Percentiles rank a stretch among this genome's conserved stretches.
Conservation (phyloP, 768 basidiomycete genomes). For the Lactarius psammicola region DNA sequence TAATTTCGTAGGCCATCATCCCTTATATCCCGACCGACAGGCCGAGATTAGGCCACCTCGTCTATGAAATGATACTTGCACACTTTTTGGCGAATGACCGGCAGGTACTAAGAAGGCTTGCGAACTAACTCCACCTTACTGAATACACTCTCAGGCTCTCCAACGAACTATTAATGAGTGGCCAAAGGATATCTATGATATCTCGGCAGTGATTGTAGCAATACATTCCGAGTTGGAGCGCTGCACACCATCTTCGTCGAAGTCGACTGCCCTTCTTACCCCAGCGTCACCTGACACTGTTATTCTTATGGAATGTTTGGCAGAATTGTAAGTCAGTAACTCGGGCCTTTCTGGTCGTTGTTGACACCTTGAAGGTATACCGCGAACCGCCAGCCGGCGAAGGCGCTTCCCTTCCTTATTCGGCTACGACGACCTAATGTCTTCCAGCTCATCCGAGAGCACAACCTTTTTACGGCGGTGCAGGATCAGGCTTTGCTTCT, state of each 20-base stretch:
- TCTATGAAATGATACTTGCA: conserved; percentile 94
- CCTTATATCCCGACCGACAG: conserved; percentile 82
- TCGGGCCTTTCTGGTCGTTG: conserved; percentile 5
- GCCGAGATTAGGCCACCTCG: conserved; percentile 76
- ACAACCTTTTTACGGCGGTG: conserved; percentile 93
- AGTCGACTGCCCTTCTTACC: conserved; percentile 32
- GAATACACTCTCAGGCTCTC: conserved; percentile 51
- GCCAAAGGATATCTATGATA: conserved; percentile 90
- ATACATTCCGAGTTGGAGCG: conserved; percentile 80
- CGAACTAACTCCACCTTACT: background rate
- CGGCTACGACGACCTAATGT: conserved; percentile 84
- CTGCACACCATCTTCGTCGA: conserved; percentile 49
- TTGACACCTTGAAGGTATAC: conserved; percentile 57
- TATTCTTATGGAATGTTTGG: conserved; percentile 90
- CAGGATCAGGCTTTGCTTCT: conserved; percentile 90
- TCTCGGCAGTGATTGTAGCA: conserved; percentile 83
- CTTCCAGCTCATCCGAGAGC: conserved; percentile 89
- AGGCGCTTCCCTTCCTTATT: conserved; percentile 89
- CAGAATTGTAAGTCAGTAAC: conserved; percentile 65
- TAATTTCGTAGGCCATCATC: conserved; percentile 64
- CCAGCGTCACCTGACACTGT: conserved; percentile 47
- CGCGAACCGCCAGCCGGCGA: conserved; percentile 87
- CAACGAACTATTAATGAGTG: conserved; percentile 79
- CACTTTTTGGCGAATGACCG: conserved; percentile 80
- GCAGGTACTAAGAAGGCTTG: conserved; percentile 43